Evolutionary conservation across 352 stramenopile species (phyloP).

Genomic region (Globisporangium nunn): DNA sequence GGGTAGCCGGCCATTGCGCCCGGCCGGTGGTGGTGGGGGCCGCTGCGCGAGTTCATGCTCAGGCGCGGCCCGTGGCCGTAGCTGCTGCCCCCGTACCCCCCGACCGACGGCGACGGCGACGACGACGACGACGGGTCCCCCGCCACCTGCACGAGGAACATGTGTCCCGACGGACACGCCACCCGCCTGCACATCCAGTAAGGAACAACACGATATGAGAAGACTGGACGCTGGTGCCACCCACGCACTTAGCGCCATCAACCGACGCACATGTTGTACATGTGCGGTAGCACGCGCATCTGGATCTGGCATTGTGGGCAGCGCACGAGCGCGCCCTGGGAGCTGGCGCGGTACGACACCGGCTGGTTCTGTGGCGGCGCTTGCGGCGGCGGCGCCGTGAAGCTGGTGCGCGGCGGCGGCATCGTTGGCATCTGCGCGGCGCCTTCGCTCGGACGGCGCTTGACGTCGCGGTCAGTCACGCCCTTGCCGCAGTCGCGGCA

Average conservation of each 20-base stretch:
- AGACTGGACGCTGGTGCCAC: no score
- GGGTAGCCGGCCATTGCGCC: conserved; percentile 44
- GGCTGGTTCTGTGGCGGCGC: conserved; percentile 24
- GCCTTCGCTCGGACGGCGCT: conserved; percentile 40
- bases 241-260: no score
- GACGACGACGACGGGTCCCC: conserved; percentile 16
- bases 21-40: conserved; percentile 8
- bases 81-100: conserved; percentile 9
- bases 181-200: conserved; percentile 38
- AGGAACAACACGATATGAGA: conserved; percentile 1
- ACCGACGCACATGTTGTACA: conserved; percentile 83
- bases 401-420: not conserved
- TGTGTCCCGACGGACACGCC: conserved; percentile 75
- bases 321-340: conserved; percentile 77
- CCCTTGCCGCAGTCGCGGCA: conserved; percentile 64
- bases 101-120: conserved; percentile 4
- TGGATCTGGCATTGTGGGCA: conserved; percentile 84
- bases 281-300: conserved; percentile 81
- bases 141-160: conserved; percentile 82
- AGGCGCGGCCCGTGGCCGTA: conserved; percentile 20
- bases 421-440: not conserved
- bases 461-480: conserved; percentile 62
- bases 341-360: conserved; percentile 69
- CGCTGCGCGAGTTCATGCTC: conserved; percentile 15
- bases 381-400: not conserved